Percentiles rank a stretch among this genome's conserved stretches.
phyloP scores from a whole-genome alignment of 2,329 filamentous ascomycete species.

The Calonectria henricotiae region DNA sequence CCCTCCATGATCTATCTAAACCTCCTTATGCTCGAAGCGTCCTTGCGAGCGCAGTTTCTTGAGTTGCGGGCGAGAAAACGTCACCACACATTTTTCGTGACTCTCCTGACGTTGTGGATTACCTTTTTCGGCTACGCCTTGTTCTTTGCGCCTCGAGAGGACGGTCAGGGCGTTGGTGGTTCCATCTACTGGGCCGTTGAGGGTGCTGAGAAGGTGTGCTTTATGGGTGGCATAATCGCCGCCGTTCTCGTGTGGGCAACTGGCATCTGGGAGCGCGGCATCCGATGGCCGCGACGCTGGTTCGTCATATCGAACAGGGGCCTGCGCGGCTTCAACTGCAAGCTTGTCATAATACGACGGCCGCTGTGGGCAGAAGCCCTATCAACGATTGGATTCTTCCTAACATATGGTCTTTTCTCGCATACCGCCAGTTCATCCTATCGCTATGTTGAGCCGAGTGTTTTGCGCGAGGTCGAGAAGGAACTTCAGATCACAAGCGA shows the following conservation, averaged over 20 bases:
- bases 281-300: slow-evolving; percentile 95
- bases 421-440: slow-evolving; percentile 80
- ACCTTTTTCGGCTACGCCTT: slow-evolving; percentile 89
- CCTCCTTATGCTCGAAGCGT: slow-evolving; percentile 95
- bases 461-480: slow-evolving; percentile 74
- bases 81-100: slow-evolving; percentile 93
- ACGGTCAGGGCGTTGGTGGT: slow-evolving; percentile 91
- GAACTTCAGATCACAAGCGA: slow-evolving; percentile 68
- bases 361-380: slow-evolving; percentile 86
- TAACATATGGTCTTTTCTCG: slow-evolving; percentile 83
- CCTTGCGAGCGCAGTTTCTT: slow-evolving; percentile 92
- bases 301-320: slow-evolving; percentile 91
- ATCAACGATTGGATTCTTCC: slow-evolving; percentile 81
- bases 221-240: slow-evolving; percentile 92
- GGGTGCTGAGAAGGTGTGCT: slow-evolving; percentile 89
- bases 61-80: slow-evolving; percentile 89
- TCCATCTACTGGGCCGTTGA: slow-evolving; percentile 98
- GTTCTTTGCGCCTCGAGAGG: slow-evolving; percentile 95
- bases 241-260: slow-evolving; percentile 92
- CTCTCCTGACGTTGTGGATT: slow-evolving; percentile 86
- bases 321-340: slow-evolving; percentile 93
- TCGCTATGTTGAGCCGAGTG: slow-evolving; percentile 80
- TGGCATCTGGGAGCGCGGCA: slow-evolving; percentile 95
- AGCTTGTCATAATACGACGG: slow-evolving; percentile 90
- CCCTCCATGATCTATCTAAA: slow-evolving; percentile 99